Base-by-base conservation (phyloP, 129 eudicot genomes). In the Artemisia annua region DNA sequence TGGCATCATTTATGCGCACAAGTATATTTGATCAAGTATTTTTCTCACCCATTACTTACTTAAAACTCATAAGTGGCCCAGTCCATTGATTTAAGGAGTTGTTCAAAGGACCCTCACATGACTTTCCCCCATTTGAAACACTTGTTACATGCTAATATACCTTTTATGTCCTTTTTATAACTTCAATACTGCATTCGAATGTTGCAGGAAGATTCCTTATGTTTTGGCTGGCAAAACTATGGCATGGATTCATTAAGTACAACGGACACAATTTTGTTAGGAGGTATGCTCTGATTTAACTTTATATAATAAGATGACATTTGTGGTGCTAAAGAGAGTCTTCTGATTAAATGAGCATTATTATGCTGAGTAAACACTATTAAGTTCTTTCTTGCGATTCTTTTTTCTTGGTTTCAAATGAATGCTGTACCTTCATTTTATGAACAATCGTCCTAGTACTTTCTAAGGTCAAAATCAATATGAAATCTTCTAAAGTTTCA, bases 141-240 rank as follows among this genome's bases (percentile, higher is more conserved):
- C 2, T 30, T 50, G 10, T 50, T n/a, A 50, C 5, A 8, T 50
- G 55, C 17, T 52, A 15, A 52, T 14, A 30, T 17, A 72, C 24
- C 58, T 26, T 75, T 51, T 32, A 60, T 48, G 30, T 19, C 30
- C 22, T 9, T 35, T 19, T 55, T 24, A 57, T 66, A 39, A 69
- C 48, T 15, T 19, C 48, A 50, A 49, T 59, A 17, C 17, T 68
- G 48, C 11, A 35, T 69, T 70, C 30, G 28, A 54, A 26, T 24
- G 22, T 74, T 77, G 71, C 91, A 93, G 98, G 98, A 93, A 84
- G 88, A 86, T 72, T 80, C 62, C 78, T 78, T 83, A 78, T 93
- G 98, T 67, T 80, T 93, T 82, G 98, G 98, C 67, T 93, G 97
- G 97, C 97, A 93, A 80, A 90, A 86, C 65, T 89, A 86, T 75